Base-by-base conservation (phyloP, 345 rosid species). In the Pugionium dolabratum region DNA sequence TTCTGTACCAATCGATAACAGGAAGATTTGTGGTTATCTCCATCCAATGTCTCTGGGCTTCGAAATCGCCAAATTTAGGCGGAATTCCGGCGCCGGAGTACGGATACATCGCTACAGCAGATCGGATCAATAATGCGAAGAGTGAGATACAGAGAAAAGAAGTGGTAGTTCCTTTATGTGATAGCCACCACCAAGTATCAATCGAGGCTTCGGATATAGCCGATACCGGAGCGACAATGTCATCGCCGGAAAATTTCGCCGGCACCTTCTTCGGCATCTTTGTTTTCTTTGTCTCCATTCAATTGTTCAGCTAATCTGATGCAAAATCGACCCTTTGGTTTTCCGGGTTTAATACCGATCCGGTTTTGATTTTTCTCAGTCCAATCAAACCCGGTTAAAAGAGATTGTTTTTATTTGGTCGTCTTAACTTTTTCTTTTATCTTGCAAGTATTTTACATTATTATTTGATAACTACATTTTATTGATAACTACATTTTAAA, bases 11-110 rank as follows among this genome's bases (percentile, higher is more conserved):
- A 2, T 86, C 84, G 53, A 51, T 67, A 4, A 52, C 63, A 0
- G 91, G 90, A 35, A 88, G 86, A 81, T 90, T 86, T 1, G 77
- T 54, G n/a, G 99, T 88, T 55, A 90, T 88, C 86, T 90, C 99
- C 99, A 94, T 90, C 97, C 99, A 94, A 74, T 90, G 99, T 71
- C 96, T 75, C 47, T 88, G 99, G 25, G 97, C 99, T 73, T 94
- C 97, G 71, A 82, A 94, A 67, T 94, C 99, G 7, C 99, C 97
- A 49, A 80, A 90, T 64, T 83, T 90, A 0, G 99, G 97, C 2
- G 95, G 90, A 7, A 25, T 77, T 45, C 84, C 83, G 43, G 95
- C 95, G 54, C 99, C 99, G 32, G 97, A 88, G 75, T 90, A 94
- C 0, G 87, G 79, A 56, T 82, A 95, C 46, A 86, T 80, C 9